Evolutionary conservation across 192 early-diverging fungal species (phyloP).

Genomic region (Powellomyces hirtus): DNA sequence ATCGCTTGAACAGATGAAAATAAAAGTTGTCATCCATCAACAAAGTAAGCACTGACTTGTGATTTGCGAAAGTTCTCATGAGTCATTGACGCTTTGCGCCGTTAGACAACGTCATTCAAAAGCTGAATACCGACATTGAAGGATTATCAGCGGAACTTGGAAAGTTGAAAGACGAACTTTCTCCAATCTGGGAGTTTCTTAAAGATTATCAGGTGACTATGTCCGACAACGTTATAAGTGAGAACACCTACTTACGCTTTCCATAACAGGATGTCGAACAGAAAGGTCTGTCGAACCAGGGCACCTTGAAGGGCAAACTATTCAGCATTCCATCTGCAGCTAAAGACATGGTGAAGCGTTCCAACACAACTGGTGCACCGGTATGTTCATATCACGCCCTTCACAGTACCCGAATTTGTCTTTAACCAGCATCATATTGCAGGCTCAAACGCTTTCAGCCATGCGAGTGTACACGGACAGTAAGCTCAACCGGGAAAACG

Average conservation of each 20-base stretch:
- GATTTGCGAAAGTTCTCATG: neutral
- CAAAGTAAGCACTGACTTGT: neutral
- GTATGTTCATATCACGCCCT: too few relatives aligned
- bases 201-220: slow-evolving; percentile 35
- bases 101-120: slow-evolving; percentile 5
- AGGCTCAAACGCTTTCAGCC: slow-evolving; percentile 59
- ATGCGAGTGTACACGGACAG: slow-evolving; percentile 88
- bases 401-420: too few relatives aligned
- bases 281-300: too few relatives aligned
- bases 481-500: slow-evolving; percentile 57
- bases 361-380: too few relatives aligned
- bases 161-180: slow-evolving; percentile 26
- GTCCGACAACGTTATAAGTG: too few relatives aligned
- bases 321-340: too few relatives aligned
- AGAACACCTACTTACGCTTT: too few relatives aligned
- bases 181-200: slow-evolving; percentile 40
- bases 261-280: too few relatives aligned
- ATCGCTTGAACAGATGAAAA: neutral
- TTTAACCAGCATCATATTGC: too few relatives aligned
- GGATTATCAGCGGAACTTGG: slow-evolving; percentile 19
- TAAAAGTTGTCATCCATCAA: neutral
- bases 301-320: too few relatives aligned
- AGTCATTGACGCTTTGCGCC: neutral
- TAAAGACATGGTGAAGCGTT: too few relatives aligned
- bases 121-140: slow-evolving; percentile 18